A percentile compares a stretch with the other conserved stretches of the same genome.
Conservation (phyloP, 177 flowering plant genomes). For the Tripterygium wilfordii region DNA sequence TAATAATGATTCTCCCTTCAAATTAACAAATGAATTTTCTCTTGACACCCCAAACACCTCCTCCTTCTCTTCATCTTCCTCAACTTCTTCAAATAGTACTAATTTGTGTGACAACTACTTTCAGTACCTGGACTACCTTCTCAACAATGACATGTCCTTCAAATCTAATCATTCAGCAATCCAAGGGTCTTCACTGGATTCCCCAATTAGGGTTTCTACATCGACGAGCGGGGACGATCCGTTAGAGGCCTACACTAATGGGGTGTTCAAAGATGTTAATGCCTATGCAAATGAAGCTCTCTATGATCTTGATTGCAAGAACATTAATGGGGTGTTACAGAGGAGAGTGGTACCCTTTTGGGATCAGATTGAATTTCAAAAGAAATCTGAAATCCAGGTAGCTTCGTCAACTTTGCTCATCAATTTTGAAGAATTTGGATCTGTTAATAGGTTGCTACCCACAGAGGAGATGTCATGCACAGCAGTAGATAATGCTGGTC, state of each 20-base stretch:
- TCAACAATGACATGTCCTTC: too few relatives aligned
- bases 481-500: neutral
- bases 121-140: too few relatives aligned
- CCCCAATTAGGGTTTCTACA: slow-evolving; percentile 3
- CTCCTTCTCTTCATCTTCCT: neutral
- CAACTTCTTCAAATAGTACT: too few relatives aligned
- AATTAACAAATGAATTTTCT: slow-evolving; percentile 4
- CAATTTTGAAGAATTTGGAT: neutral
- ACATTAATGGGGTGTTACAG: too few relatives aligned
- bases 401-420: neutral
- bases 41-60: neutral
- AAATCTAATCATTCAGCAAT: slow-evolving; percentile 1
- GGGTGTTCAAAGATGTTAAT: neutral
- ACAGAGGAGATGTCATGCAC: slow-evolving; percentile 4
- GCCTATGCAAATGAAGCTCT: neutral
- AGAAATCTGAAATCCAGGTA: neutral
- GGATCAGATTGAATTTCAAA: neutral
- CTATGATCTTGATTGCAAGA: too few relatives aligned
- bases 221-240: slow-evolving; percentile 1
- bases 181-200: slow-evolving; percentile 8
- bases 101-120: too few relatives aligned
- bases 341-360: too few relatives aligned
- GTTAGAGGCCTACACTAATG: neutral
- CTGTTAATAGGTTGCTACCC: neutral
- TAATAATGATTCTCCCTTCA: slow-evolving; percentile 8